Conservation (phyloP, 2,329 filamentous ascomycete genomes). For the Alternaria ventricosa region DNA sequence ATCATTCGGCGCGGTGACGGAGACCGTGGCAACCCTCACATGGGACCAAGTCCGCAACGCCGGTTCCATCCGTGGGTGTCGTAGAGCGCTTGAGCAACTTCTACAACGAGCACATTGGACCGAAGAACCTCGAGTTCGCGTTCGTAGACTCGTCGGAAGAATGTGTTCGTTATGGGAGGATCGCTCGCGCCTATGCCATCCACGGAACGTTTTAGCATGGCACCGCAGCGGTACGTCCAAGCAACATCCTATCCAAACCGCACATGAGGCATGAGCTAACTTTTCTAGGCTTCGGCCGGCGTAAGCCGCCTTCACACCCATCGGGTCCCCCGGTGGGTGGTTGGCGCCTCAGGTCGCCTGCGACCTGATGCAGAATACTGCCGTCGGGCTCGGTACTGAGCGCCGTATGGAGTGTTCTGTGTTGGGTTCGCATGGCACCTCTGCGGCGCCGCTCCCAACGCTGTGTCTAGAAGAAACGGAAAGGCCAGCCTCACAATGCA, state of each 20-base stretch:
- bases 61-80: background rate
- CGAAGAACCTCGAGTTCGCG: background rate
- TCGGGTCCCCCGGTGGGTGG: background rate
- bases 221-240: background rate
- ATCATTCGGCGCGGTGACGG: background rate
- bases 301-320: background rate
- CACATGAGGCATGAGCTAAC: background rate
- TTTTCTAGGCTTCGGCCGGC: background rate
- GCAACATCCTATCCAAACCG: background rate
- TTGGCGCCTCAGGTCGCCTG: background rate
- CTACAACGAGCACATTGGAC: background rate
- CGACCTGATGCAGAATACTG: background rate
- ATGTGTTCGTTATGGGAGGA: background rate
- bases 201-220: background rate
- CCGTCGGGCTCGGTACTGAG: background rate
- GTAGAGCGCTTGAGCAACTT: background rate
- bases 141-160: background rate
- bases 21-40: background rate
- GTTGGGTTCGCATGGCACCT: background rate
- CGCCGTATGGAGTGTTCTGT: background rate
- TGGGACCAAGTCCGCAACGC: background rate
- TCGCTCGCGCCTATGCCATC: background rate
- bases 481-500: constrained; percentile 43
- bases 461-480: constrained; percentile 23
- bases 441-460: background rate